A percentile compares a stretch with the other conserved stretches of the same genome.
phyloP scores from a whole-genome alignment of 1,139 yeast genomes.

The Groenewaldozyma sp. region DNA sequence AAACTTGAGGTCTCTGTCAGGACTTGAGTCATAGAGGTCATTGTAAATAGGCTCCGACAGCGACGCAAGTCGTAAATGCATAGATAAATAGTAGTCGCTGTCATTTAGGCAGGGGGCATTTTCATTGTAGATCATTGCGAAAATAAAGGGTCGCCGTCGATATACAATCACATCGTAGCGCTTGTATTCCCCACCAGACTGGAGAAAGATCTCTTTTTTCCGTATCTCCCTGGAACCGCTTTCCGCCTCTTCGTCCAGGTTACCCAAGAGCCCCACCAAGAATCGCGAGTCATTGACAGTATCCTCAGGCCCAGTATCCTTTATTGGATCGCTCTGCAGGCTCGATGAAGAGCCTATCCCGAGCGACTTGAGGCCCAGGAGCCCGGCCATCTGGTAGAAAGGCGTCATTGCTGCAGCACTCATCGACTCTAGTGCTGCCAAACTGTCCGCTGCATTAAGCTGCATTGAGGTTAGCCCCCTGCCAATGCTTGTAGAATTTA shows the following conservation, averaged over 20 bases:
- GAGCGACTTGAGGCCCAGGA: constrained; percentile 12
- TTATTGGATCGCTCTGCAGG: background rate
- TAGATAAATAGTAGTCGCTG: constrained; percentile 14
- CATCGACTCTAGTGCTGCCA: constrained; percentile 7
- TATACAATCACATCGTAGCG: constrained; percentile 17
- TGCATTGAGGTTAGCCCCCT: background rate
- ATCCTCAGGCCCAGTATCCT: constrained; percentile 12
- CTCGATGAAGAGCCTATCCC: too few relatives aligned
- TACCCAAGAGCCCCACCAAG: constrained; percentile 19
- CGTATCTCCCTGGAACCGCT: constrained; percentile 4
- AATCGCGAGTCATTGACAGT: constrained; percentile 20
- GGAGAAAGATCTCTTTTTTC: constrained; percentile 7
- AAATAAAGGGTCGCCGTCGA: constrained; percentile 22
- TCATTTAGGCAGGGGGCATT: constrained; percentile 12
- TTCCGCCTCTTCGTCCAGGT: constrained; percentile 15
- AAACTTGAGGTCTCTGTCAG: constrained; percentile 14
- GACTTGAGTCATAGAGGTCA: constrained; percentile 14
- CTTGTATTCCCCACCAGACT: constrained; percentile 2
- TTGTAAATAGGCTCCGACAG: constrained; percentile 22
- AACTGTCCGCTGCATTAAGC: constrained; percentile 2
- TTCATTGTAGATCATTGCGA: constrained; percentile 17
- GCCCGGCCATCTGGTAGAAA: constrained; percentile 16
- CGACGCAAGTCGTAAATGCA: constrained; percentile 24
- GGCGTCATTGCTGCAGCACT: constrained; percentile 21
- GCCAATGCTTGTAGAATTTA: background rate